These are phyloP conservation scores for Microascus cirrosus DNA, from an alignment of 2,329 filamentous ascomycete genomes.

Conservation along the genomic window DNA sequence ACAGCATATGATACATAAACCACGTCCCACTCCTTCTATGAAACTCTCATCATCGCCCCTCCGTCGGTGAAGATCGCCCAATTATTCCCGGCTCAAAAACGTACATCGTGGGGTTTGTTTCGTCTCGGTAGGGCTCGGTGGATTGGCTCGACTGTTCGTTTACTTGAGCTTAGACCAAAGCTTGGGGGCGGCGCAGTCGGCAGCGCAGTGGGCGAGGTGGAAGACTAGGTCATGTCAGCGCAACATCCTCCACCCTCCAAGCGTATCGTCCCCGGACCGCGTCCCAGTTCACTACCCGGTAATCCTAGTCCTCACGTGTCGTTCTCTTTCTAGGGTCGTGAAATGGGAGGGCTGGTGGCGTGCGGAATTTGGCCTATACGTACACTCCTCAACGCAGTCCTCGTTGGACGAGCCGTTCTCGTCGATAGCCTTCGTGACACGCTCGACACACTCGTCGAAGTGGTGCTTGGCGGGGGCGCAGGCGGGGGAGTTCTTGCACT, in stretches of 20 bases:
- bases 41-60: neutral
- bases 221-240: constrained; percentile 56
- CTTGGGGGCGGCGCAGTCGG: constrained; percentile 87
- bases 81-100: neutral
- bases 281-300: neutral
- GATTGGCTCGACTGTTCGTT: constrained; percentile 15
- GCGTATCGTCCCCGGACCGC: neutral
- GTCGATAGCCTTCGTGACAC: constrained; percentile 59
- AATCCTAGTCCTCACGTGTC: neutral
- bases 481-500: constrained; percentile 77
- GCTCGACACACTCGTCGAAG: constrained; percentile 95
- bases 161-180: constrained; percentile 91
- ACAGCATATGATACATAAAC: constrained; percentile 10
- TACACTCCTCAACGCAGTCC: constrained; percentile 99
- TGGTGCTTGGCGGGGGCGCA: constrained; percentile 92
- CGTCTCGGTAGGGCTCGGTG: neutral
- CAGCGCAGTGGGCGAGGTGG: constrained; percentile 95
- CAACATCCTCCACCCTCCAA: neutral
- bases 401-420: constrained; percentile 66
- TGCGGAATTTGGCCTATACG: constrained; percentile 25
- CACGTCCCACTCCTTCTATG: constrained; percentile 2
- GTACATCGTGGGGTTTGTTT: neutral
- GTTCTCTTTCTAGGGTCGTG: neutral
- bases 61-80: neutral
- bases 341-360: neutral